Conservation (phyloP, 352 stramenopile genomes). For the Pythium angustatum region DNA sequence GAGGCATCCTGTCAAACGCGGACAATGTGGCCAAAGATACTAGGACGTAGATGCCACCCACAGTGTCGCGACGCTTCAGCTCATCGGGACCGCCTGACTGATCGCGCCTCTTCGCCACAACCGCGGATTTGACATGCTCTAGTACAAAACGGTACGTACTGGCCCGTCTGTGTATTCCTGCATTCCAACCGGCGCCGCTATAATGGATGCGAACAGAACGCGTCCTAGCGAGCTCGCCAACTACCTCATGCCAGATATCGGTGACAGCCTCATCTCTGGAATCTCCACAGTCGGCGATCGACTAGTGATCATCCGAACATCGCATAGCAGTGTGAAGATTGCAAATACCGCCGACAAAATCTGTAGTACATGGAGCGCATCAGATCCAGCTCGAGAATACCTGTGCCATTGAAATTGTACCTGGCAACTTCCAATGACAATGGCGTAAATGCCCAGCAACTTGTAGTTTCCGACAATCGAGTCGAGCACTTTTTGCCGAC, state of each 20-base stretch:
- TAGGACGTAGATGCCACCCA: background rate
- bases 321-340: conserved; percentile 61
- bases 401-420: too few species aligned
- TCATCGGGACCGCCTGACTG: background rate
- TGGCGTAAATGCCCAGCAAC: conserved; percentile 43
- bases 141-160: too few species aligned
- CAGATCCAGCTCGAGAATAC: too few species aligned
- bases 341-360: conserved; percentile 46
- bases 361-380: too few species aligned
- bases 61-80: background rate
- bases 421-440: conserved; percentile 42
- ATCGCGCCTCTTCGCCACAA: background rate
- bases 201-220: too few species aligned
- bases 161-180: too few species aligned
- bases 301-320: conserved; percentile 45
- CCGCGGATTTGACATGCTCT: too few species aligned
- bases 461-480: conserved; percentile 51
- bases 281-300: conserved; percentile 45
- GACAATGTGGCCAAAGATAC: too few species aligned
- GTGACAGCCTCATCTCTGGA: conserved; percentile 23
- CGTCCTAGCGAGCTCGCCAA: too few species aligned
- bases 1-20: conserved; percentile 13
- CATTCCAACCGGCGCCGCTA: too few species aligned
- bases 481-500: conserved; percentile 45
- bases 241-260: background rate